Percentiles rank a stretch among this genome's conserved stretches.
These are phyloP conservation scores for Apiotrichum laibachii DNA, from an alignment of 1,284 basidiomycete genomes.

Conservation along the genomic window DNA sequence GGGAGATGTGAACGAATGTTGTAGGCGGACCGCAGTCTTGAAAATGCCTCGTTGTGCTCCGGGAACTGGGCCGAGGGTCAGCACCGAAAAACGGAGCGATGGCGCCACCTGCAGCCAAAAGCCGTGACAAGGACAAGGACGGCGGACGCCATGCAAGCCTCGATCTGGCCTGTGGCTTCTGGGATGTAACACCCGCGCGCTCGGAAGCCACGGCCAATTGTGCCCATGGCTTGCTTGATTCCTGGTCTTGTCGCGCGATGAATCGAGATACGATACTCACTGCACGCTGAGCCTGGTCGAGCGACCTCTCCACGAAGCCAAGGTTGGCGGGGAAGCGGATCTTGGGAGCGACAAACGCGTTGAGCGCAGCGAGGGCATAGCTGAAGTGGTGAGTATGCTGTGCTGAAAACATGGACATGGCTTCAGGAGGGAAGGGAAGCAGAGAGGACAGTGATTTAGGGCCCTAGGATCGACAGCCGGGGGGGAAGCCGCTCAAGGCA, in stretches of 20 bases:
- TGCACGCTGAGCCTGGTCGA: not conserved
- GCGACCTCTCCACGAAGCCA: not conserved
- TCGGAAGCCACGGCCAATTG: too few species aligned
- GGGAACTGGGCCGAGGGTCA: conserved; percentile 3
- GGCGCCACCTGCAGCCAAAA: not conserved
- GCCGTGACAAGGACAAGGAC: too few species aligned
- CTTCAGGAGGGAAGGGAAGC: not conserved
- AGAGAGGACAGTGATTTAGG: not conserved
- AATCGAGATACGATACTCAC: not conserved
- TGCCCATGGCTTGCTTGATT: too few species aligned
- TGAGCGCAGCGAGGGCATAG: conserved; percentile 2
- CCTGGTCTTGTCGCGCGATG: too few species aligned
- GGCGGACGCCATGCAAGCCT: not conserved
- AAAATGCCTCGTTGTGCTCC: not conserved
- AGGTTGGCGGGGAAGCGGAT: not conserved
- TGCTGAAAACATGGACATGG: not conserved
- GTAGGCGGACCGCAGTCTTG: not conserved
- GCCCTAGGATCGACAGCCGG: too few species aligned
- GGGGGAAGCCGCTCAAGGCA: too few species aligned
- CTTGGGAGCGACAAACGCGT: conserved; percentile 3
- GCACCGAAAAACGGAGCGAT: not conserved
- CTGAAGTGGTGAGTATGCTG: not conserved
- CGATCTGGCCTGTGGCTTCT: too few species aligned
- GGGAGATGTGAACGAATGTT: not conserved
- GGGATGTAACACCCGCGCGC: too few species aligned